Conservation (phyloP, 495 filamentous ascomycete genomes). For the Penicillium arizonense region DNA sequence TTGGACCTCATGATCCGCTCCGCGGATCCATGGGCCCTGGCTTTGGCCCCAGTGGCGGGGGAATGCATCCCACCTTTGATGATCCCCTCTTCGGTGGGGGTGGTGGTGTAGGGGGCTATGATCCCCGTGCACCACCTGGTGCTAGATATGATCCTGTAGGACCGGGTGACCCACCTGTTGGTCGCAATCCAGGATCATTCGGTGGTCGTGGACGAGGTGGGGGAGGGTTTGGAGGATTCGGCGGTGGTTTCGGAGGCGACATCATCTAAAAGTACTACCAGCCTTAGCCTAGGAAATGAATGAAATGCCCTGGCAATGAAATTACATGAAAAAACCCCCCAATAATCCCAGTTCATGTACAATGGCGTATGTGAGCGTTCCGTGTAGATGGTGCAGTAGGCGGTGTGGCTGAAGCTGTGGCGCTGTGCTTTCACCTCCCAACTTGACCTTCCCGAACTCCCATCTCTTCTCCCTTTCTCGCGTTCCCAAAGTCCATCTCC, state of each 20-base stretch:
- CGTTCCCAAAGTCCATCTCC: slow-evolving; percentile 14
- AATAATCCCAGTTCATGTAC: not conserved
- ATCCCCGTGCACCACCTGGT: slow-evolving; percentile 52
- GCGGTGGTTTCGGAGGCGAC: slow-evolving; percentile 63
- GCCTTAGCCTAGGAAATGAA: not conserved
- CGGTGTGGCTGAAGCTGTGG: slow-evolving; percentile 29
- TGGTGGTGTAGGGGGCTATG: slow-evolving; percentile 42
- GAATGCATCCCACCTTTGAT: slow-evolving; percentile 96
- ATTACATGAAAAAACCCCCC: not conserved
- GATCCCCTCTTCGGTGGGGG: slow-evolving; percentile 81
- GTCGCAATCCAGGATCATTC: slow-evolving; percentile 43
- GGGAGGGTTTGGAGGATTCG: slow-evolving; percentile 56
- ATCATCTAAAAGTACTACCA: slow-evolving; percentile 55
- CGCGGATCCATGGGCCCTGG: slow-evolving; percentile 60
- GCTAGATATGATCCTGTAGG: slow-evolving; percentile 79
- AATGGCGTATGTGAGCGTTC: slow-evolving; percentile 2
- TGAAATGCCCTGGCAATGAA: not conserved
- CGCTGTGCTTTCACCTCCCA: slow-evolving; percentile 23
- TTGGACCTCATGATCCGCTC: slow-evolving; percentile 83
- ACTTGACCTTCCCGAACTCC: slow-evolving; percentile 29
- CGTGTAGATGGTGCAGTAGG: slow-evolving; percentile 1
- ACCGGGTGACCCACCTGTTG: slow-evolving; percentile 62
- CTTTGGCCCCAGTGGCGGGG: slow-evolving; percentile 55
- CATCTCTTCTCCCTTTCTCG: slow-evolving; percentile 27
- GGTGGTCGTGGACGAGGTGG: slow-evolving; percentile 32